A percentile compares a stretch with the other conserved stretches of the same genome.
phyloP scores from a whole-genome alignment of 2,329 filamentous ascomycete species.

The Drechslerella coelobrocha region DNA sequence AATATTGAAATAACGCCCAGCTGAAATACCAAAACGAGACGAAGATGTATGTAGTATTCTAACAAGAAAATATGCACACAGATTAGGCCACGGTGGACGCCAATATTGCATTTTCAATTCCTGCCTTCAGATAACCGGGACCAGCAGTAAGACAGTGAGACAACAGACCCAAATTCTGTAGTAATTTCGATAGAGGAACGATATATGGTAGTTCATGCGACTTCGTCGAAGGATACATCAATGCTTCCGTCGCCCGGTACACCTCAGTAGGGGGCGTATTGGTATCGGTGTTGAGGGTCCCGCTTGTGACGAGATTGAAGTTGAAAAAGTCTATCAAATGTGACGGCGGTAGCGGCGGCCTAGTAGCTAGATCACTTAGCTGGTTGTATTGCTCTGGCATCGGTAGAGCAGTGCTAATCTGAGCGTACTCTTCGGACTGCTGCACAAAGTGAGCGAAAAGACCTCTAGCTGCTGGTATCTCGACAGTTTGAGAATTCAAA shows the following conservation, averaged over 20 bases:
- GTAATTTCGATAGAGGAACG: background rate
- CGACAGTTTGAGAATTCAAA: slow-evolving; percentile 4
- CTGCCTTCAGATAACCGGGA: background rate
- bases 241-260: too few species aligned
- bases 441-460: too few species aligned
- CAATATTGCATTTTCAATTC: slow-evolving; percentile 5
- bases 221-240: background rate
- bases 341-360: background rate
- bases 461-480: slow-evolving; percentile 1
- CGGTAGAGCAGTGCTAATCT: background rate
- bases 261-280: background rate
- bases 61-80: too few species aligned
- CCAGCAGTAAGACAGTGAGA: slow-evolving; percentile 2
- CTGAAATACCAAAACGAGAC: too few species aligned
- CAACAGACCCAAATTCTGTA: slow-evolving; percentile 1
- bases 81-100: background rate
- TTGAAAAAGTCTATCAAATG: slow-evolving; percentile 12
- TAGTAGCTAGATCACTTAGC: background rate
- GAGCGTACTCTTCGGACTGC: slow-evolving; percentile 1
- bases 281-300: background rate
- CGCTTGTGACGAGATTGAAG: background rate
- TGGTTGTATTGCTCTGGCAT: background rate
- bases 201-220: background rate
- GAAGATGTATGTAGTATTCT: too few species aligned
- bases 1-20: too few species aligned